Percentiles rank a stretch among this genome's conserved stretches.
Conservation (phyloP, 1,284 basidiomycete genomes). For the Leccinum insolens region DNA sequence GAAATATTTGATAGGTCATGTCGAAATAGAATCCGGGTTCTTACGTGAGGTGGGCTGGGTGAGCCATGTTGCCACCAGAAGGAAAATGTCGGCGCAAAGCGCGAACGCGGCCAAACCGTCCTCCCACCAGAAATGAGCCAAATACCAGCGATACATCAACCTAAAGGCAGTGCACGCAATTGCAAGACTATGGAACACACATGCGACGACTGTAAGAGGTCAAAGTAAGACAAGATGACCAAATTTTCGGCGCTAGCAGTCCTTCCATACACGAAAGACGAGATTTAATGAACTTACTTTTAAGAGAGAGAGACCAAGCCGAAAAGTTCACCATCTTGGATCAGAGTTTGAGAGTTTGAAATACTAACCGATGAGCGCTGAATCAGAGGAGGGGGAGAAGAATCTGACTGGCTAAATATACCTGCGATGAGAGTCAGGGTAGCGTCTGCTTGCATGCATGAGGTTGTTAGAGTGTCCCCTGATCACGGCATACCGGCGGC, state of each 20-base stretch:
- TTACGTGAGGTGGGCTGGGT: slow-evolving; percentile 8
- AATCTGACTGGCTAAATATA: slow-evolving; percentile 12
- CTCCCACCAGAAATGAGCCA: slow-evolving; percentile 31
- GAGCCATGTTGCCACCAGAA: slow-evolving; percentile 15
- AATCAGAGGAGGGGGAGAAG: background rate
- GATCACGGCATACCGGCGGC: slow-evolving; percentile 59
- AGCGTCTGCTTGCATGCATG: background rate
- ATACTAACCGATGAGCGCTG: background rate
- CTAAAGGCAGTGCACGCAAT: slow-evolving; percentile 29
- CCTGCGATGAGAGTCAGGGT: background rate
- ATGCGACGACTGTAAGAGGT: slow-evolving; percentile 14
- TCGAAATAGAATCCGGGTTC: background rate
- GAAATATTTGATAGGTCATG: background rate
- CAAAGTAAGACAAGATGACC: background rate
- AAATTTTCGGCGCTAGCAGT: background rate
- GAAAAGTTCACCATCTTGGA: background rate
- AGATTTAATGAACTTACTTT: slow-evolving; percentile 16
- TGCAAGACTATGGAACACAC: slow-evolving; percentile 24
- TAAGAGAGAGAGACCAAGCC: slow-evolving; percentile 18
- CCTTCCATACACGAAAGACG: background rate
- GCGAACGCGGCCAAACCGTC: slow-evolving; percentile 29
- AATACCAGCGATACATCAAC: slow-evolving; percentile 25
- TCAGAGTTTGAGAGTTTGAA: background rate
- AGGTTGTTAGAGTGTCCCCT: background rate
- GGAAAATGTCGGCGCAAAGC: slow-evolving; percentile 21